phyloP scores from a whole-genome alignment of 257 asterid genomes.

The Nicotiana paniculata region DNA sequence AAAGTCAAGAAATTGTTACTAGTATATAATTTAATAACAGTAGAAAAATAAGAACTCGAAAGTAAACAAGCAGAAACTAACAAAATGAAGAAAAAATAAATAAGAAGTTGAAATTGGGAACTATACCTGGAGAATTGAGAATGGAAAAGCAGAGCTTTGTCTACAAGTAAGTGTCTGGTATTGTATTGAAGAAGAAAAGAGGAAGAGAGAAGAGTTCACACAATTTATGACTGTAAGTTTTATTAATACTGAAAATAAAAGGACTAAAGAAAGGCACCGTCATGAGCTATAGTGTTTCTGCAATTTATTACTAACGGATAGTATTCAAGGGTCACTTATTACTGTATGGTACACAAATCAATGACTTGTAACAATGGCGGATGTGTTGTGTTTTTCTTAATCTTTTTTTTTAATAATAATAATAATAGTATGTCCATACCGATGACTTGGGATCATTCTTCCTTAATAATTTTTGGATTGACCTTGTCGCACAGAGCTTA shows the following conservation, averaged over 20 bases:
- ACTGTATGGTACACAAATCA: too few relatives aligned
- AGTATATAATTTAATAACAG: not conserved
- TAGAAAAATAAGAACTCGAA: slow-evolving; percentile 8
- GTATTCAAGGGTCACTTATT: too few relatives aligned
- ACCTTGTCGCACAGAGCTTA: too few relatives aligned
- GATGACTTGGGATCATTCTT: too few relatives aligned
- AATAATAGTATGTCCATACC: too few relatives aligned
- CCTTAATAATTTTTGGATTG: too few relatives aligned
- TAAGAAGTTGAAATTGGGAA: not conserved
- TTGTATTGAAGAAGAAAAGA: not conserved
- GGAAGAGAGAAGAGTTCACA: slow-evolving; percentile 2
- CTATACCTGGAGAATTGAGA: slow-evolving; percentile 19
- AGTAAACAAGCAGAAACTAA: slow-evolving; percentile 14
- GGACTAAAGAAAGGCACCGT: not conserved
- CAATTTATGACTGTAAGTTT: too few relatives aligned
- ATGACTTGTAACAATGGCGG: too few relatives aligned
- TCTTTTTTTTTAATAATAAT: too few relatives aligned
- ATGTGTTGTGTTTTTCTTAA: too few relatives aligned
- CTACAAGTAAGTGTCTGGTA: slow-evolving; percentile 28
- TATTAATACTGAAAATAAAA: not conserved
- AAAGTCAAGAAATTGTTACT: slow-evolving; percentile 5
- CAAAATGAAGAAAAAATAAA: not conserved
- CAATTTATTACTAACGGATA: not conserved
- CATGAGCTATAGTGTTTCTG: not conserved
- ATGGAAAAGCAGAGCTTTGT: slow-evolving; percentile 17